phyloP scores from a whole-genome alignment of 2,329 filamentous ascomycete species.

The Fusarium denticulatum region DNA sequence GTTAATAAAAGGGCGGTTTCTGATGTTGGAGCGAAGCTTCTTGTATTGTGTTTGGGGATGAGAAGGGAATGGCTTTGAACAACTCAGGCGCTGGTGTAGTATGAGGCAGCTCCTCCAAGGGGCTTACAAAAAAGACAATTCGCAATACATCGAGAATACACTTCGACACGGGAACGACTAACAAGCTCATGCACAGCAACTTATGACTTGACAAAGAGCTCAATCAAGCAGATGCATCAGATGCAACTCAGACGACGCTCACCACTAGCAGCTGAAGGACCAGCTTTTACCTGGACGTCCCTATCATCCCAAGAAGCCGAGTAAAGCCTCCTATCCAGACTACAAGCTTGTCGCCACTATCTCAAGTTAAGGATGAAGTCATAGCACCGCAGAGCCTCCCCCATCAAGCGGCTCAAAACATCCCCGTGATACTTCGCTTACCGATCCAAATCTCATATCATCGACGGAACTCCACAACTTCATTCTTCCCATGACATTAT shows the following conservation, averaged over 20 bases:
- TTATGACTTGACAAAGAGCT: background rate
- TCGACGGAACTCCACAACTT: background rate
- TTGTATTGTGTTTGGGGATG: background rate
- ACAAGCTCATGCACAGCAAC: too few species aligned
- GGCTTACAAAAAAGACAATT: background rate
- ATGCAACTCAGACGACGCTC: background rate
- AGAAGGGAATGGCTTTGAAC: background rate
- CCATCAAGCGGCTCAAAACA: background rate
- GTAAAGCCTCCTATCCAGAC: background rate
- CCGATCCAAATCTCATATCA: background rate
- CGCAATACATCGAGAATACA: background rate
- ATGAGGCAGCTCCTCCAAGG: background rate
- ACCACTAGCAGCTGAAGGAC: background rate
- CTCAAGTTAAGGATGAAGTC: background rate
- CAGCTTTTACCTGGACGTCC: background rate
- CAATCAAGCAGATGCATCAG: too few species aligned
- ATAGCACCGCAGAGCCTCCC: background rate
- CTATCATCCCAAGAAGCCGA: too few species aligned
- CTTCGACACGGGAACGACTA: too few species aligned
- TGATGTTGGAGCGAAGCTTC: rapidly evolving
- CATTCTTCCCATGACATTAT: background rate
- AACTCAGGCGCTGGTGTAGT: background rate
- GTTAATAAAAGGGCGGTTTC: background rate
- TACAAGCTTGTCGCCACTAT: background rate
- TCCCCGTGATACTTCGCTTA: too few species aligned